Percentiles rank a stretch among this genome's conserved stretches.
Evolutionary conservation across 768 basidiomycete genomes (phyloP).

Genomic region (Antrodiella citrinella): DNA sequence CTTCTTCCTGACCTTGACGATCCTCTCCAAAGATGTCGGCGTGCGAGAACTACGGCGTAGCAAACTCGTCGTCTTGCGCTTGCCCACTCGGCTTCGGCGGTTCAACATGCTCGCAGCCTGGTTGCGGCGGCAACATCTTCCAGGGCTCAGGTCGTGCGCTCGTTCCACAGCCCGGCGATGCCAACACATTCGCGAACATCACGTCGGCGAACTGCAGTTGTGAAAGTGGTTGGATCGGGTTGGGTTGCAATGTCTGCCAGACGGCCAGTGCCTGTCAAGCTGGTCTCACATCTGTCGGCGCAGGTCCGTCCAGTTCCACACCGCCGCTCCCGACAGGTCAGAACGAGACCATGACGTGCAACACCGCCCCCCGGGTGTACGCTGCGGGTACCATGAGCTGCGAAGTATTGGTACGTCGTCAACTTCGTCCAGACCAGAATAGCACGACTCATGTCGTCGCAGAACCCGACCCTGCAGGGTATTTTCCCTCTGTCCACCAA

Average conservation of each 20-base stretch:
- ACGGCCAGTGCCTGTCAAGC: conserved; percentile 57
- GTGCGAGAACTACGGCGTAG: conserved; percentile 65
- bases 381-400: conserved; percentile 83
- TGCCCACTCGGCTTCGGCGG: conserved; percentile 85
- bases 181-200: conserved; percentile 50
- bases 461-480: conserved; percentile 82
- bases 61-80: conserved; percentile 49
- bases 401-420: conserved; percentile 59
- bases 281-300: conserved; percentile 40
- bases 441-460: background rate
- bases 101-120: conserved; percentile 54
- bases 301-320: conserved; percentile 21
- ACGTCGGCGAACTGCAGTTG: conserved; percentile 64
- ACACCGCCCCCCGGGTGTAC: conserved; percentile 58
- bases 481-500: conserved; percentile 65
- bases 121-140: conserved; percentile 78
- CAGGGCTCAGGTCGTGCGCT: conserved; percentile 56
- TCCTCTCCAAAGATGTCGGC: background rate
- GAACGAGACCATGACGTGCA: conserved; percentile 72
- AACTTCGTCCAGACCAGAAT: background rate
- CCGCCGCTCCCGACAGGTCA: conserved; percentile 22
- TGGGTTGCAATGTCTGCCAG: conserved; percentile 75
- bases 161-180: conserved; percentile 25
- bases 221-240: conserved; percentile 66
- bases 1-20: background rate